These are phyloP conservation scores for Strigomonas culicis DNA, from an alignment of 208 protist species.

Conservation along the genomic window DNA sequence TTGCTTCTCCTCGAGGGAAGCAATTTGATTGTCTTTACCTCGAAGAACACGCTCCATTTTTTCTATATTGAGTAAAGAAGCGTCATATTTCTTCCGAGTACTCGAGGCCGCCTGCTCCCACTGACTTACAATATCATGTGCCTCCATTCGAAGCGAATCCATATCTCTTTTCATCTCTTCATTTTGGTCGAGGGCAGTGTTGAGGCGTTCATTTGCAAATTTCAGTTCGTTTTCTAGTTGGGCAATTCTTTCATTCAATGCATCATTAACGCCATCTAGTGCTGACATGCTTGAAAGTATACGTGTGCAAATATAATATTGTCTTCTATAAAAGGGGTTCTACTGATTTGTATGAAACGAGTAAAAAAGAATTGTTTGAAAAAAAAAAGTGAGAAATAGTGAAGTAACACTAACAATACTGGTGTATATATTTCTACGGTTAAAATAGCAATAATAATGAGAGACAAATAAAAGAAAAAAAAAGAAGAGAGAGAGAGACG, in stretches of 20 bases:
- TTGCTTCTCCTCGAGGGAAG: background rate
- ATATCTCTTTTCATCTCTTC: constrained; percentile 48
- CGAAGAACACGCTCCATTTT: background rate
- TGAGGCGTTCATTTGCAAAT: constrained; percentile 22
- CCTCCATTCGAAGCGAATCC: constrained; percentile 48
- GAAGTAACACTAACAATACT: background rate
- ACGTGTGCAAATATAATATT: background rate
- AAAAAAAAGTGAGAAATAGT: background rate
- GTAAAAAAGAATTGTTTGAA: background rate
- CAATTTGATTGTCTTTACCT: background rate
- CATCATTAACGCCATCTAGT: constrained; percentile 45
- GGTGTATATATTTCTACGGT: background rate
- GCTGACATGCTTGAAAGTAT: constrained; percentile 35
- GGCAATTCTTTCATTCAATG: constrained; percentile 62
- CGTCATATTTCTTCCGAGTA: constrained; percentile 18
- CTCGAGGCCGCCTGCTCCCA: constrained; percentile 59
- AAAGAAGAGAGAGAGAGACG: background rate
- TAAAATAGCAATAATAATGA: background rate
- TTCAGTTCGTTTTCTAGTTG: constrained; percentile 67
- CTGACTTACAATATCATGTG: constrained; percentile 67
- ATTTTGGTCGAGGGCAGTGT: constrained; percentile 18
- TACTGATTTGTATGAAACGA: background rate
- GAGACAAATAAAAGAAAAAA: background rate
- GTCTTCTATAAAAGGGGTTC: constrained; percentile 10
- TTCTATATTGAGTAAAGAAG: constrained; percentile 17